These are phyloP conservation scores for Bipolaris victoriae DNA, from an alignment of 2,329 filamentous ascomycete genomes.

Conservation along the genomic window DNA sequence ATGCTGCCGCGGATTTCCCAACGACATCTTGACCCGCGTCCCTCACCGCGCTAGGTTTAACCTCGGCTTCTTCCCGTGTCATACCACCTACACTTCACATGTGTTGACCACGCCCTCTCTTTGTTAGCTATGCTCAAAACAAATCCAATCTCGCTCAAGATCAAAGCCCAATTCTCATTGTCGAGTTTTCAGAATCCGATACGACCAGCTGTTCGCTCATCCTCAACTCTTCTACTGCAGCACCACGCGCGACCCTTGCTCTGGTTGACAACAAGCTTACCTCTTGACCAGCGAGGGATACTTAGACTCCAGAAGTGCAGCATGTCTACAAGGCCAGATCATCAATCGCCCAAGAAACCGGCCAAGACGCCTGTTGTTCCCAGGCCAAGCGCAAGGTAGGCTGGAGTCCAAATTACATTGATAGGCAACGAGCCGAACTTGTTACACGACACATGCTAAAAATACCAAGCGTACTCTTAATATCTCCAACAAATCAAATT, in stretches of 20 bases:
- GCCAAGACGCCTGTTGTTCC: constrained; percentile 55
- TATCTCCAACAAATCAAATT: constrained; percentile 86
- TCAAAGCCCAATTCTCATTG: constrained; percentile 7
- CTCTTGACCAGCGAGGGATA: too few species aligned
- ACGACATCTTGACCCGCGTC: constrained; percentile 1
- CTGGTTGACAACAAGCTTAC: neutral
- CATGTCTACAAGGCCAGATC: constrained; percentile 45
- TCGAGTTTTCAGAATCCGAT: neutral
- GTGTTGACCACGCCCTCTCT: constrained; percentile 16
- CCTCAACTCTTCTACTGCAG: neutral
- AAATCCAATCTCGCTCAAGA: constrained; percentile 15
- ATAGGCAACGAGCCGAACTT: neutral
- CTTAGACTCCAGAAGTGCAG: constrained; percentile 17
- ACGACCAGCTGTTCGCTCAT: neutral
- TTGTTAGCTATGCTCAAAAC: constrained; percentile 36
- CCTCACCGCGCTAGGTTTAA: constrained; percentile 20
- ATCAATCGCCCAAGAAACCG: constrained; percentile 37
- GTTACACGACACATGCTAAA: neutral
- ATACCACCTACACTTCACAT: constrained; percentile 22
- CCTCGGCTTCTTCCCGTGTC: constrained; percentile 46
- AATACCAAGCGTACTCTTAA: constrained; percentile 71
- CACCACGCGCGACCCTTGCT: neutral
- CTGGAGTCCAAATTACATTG: neutral
- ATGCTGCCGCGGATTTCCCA: constrained; percentile 8
- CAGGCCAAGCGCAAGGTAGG: constrained; percentile 69